Evolutionary conservation across 768 basidiomycete species (phyloP).

Genomic region (Chiua virens): DNA sequence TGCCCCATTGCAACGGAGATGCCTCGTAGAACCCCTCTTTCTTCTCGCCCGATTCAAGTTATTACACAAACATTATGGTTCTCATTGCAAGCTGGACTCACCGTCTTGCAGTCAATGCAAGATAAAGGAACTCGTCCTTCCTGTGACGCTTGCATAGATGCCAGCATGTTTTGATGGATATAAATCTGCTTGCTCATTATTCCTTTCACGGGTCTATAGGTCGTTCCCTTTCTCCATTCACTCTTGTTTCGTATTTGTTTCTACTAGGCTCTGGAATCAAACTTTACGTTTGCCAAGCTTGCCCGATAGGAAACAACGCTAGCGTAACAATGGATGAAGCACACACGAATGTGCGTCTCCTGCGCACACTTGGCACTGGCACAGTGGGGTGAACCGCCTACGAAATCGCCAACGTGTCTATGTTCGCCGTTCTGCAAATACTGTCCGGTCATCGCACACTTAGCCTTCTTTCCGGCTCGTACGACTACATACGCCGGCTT

Average conservation of each 20-base stretch:
- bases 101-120: constrained; percentile 19
- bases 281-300: constrained; percentile 24
- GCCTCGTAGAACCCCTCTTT: background rate
- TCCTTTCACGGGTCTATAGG: constrained; percentile 27
- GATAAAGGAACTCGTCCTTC: background rate
- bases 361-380: no score
- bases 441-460: constrained; percentile 13
- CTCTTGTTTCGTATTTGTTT: background rate
- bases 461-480: constrained; percentile 17
- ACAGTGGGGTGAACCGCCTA: no score
- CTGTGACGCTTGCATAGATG: no score
- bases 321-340: constrained; percentile 17
- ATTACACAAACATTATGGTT: no score
- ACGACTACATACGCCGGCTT: no score
- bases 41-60: constrained; percentile 1
- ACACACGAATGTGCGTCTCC: constrained; percentile 8
- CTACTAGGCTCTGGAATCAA: constrained; percentile 25
- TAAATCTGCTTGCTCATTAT: constrained; percentile 21
- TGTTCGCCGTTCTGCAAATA: constrained; percentile 25
- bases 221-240: background rate
- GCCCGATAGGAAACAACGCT: constrained; percentile 25
- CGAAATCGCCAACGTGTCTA: constrained; percentile 21
- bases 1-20: no score
- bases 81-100: background rate
- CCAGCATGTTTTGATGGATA: no score